These are phyloP conservation scores for Massarina eburnea DNA, from an alignment of 2,329 filamentous ascomycete species.

Conservation along the genomic window DNA sequence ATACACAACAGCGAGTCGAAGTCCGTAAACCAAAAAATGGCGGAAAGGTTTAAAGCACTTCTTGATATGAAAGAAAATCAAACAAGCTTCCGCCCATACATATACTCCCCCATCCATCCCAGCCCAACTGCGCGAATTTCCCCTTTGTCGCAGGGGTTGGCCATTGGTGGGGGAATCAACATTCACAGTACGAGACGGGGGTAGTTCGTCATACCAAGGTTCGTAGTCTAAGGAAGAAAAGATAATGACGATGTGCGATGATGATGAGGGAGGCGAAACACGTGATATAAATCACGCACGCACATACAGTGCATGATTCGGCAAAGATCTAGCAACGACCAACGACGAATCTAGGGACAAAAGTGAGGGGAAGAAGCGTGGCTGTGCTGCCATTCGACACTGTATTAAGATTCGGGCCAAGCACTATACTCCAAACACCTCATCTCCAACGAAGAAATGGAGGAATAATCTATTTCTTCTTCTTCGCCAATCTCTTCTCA, in stretches of 20 bases:
- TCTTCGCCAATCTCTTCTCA: conserved; percentile 78
- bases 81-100: too few species aligned
- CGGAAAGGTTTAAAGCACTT: neutral
- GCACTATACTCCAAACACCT: neutral
- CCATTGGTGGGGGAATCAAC: neutral
- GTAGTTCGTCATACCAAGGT: too few species aligned
- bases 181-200: too few species aligned
- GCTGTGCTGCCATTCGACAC: neutral
- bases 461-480: conserved; percentile 55
- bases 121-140: too few species aligned
- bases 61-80: too few species aligned
- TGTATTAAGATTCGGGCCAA: neutral
- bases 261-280: neutral
- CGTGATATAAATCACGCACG: conserved; percentile 2
- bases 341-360: neutral
- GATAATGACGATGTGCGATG: neutral
- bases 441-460: neutral
- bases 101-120: too few species aligned
- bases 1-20: too few species aligned
- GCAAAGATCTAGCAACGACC: neutral
- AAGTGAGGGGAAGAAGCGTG: neutral
- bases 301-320: neutral
- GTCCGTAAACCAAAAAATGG: neutral
- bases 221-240: neutral
- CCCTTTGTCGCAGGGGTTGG: too few species aligned